A percentile compares a stretch with the other conserved stretches of the same genome.
Evolutionary conservation across 1,284 basidiomycete species (phyloP).

Genomic region (Cystobasidium pallidum): DNA sequence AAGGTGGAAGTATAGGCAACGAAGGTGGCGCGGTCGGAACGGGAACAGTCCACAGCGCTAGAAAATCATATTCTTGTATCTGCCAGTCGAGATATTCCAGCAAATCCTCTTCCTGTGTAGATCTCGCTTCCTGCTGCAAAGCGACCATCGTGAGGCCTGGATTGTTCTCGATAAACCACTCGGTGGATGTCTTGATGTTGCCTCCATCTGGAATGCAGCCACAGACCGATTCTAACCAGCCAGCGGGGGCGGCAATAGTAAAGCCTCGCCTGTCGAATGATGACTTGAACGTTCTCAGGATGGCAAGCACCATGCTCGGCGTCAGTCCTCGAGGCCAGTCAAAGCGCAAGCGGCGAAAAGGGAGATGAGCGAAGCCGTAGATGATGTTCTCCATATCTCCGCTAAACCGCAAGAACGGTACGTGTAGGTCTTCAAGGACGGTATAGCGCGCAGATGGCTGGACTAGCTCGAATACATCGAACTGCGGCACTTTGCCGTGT

Average conservation of each 20-base stretch:
- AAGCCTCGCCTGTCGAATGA: constrained; percentile 7
- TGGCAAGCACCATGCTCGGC: constrained; percentile 8
- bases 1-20: constrained; percentile 10
- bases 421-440: constrained; percentile 22
- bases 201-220: constrained; percentile 28
- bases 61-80: constrained; percentile 28
- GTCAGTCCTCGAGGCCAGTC: constrained; percentile 23
- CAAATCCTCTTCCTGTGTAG: constrained; percentile 1
- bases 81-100: constrained; percentile 24
- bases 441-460: constrained; percentile 18
- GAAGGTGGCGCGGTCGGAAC: not conserved
- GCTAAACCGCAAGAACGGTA: constrained; percentile 20
- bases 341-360: constrained; percentile 5
- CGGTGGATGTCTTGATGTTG: constrained; percentile 30
- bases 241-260: constrained; percentile 11
- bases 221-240: constrained; percentile 25
- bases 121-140: not conserved
- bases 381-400: constrained; percentile 3
- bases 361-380: constrained; percentile 12
- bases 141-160: constrained; percentile 32
- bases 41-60: constrained; percentile 24
- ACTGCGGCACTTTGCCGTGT: constrained; percentile 19
- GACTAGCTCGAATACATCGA: constrained; percentile 1
- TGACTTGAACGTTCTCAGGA: constrained; percentile 20
- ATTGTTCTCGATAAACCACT: constrained; percentile 33